Evolutionary conservation across 2,329 filamentous ascomycete species (phyloP), one percentile per base, ranked within the genome.

Genomic region (Penicillium janthinellum): DNA sequence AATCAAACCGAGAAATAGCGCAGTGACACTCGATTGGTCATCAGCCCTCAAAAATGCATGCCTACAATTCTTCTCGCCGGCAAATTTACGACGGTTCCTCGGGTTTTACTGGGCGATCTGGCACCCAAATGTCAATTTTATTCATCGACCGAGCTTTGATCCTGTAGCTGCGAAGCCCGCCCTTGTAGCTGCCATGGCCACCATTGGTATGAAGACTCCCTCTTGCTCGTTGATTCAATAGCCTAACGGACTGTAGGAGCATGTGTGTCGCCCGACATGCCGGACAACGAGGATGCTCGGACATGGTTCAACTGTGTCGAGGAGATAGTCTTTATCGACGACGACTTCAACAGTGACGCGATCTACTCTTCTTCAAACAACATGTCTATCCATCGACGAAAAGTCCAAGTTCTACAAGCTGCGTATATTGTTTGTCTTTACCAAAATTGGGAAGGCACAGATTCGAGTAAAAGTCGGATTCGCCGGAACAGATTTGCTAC

Each of bases 361-460:
- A 39, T 61, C 5, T 63, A 65, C 31, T 54, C 60, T 2, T 54
- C 59, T 0, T 66, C 58, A 4, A 61, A 50, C 2, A 53, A 47
- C n/a, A 54, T 63, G 25, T 47, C 48, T 0, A 41, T 39, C 0
- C 56, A 68, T 50, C 59, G 65, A 15, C 64, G 59, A 14, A 76
- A 72, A 54, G 61, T 77, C 0, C 72, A 76, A 48, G 69, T 73
- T 1, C 67, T 78, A 1, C 75, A 78, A 47, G 76, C 74, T 0
- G 71, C 75, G 4, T 77, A 73, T 35, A 66, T 75, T 39, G 75
- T 78, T 6, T 77, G 75, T 52, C 64, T 77, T 4, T 77, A 72
- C 51, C 76, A 78, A 54, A 78, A 76, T 51, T 78, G 75, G 75
- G 74, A 78, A 57, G 76, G 76, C 0, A 65, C 64, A 1, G 72